phyloP scores from a whole-genome alignment of 495 filamentous ascomycete genomes.

The Cenococcum geophilum region DNA sequence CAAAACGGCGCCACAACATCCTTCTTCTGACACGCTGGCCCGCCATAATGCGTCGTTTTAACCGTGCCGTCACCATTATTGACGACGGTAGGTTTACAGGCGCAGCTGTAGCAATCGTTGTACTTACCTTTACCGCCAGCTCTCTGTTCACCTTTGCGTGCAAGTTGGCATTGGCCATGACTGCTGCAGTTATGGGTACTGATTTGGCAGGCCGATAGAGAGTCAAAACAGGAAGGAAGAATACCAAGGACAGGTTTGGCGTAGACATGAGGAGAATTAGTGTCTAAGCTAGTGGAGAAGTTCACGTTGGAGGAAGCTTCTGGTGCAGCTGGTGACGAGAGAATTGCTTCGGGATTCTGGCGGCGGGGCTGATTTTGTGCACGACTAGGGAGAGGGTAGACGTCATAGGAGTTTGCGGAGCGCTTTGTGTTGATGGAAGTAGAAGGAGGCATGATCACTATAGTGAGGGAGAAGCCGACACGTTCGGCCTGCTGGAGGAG shows the following conservation, averaged over 20 bases:
- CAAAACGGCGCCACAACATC: slow-evolving; percentile 85
- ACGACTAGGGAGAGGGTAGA: slow-evolving; percentile 22
- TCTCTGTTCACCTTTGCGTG: slow-evolving; percentile 12
- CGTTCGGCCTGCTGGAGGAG: neutral
- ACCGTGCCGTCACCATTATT: slow-evolving; percentile 42
- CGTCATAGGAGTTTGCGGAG: slow-evolving; percentile 28
- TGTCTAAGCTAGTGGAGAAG: slow-evolving; percentile 9
- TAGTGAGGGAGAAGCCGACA: slow-evolving; percentile 19
- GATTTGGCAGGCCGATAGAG: slow-evolving; percentile 11
- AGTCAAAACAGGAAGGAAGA: slow-evolving; percentile 25
- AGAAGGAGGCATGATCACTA: slow-evolving; percentile 32
- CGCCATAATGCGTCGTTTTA: slow-evolving; percentile 65
- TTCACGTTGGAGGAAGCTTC: slow-evolving; percentile 1
- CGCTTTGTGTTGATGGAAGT: slow-evolving; percentile 16
- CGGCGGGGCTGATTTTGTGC: slow-evolving; percentile 10
- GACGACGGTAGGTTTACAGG: slow-evolving; percentile 52
- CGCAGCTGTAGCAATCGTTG: slow-evolving; percentile 65
- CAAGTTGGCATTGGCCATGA: slow-evolving; percentile 23
- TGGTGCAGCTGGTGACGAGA: slow-evolving; percentile 19
- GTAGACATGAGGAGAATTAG: neutral
- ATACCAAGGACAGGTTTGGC: slow-evolving; percentile 25
- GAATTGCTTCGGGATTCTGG: slow-evolving; percentile 28
- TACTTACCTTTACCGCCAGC: slow-evolving; percentile 42
- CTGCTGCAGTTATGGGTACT: slow-evolving; percentile 24
- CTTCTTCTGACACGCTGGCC: slow-evolving; percentile 82